Evolutionary conservation across 768 basidiomycete species (phyloP), one percentile per base, ranked within the genome.

Genomic region (Kwoniella sp.): DNA sequence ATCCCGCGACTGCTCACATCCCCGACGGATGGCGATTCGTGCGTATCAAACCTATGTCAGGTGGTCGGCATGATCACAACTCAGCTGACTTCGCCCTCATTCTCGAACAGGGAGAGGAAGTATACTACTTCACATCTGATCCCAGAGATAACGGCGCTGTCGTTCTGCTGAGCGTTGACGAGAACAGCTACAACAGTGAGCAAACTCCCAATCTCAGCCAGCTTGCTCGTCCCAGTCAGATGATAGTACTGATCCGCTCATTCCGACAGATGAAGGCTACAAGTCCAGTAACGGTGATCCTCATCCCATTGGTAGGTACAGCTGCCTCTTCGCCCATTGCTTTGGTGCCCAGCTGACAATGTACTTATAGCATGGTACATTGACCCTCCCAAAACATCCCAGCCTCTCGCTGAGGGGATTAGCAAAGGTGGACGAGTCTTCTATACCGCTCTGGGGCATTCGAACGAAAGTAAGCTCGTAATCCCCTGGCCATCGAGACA

Each of bases 371-470:
- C 92, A 23, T 93, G 91, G 91, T 92, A 85, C 77, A 90, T 92
- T 79, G 87, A 89, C 69, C 85, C 83, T 1, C 89, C 89, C n/a
- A 86, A 88, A 25, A 90, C 90, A 0, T 85, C 86, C 2, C 82
- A 85, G 66, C 76, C 74, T 30, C 61, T 77, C 0, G 30, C 55
- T 13, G 34, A 62, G 79, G 83, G 23, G 77, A 83, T 25, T 73
- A 76, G 41, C 0, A 69, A 73, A 51, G 84, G 87, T 2, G 92
- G 91, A 22, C 85, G 91, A 41, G 90, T 89, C 71, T 93, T 90
- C 82, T 93, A 90, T 76, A 93, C 92, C 0, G 84, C 87, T 65
- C 84, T 93, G 0, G 91, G 91, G 0, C 92, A 93, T 76, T 81
- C 87, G 60, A 88, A 87, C 72, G 87, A 89, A 73, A 90, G 89